Percentiles rank a stretch among this genome's conserved stretches.
Conservation (phyloP, 1,284 basidiomycete genomes). For the Ustilago tritici region DNA sequence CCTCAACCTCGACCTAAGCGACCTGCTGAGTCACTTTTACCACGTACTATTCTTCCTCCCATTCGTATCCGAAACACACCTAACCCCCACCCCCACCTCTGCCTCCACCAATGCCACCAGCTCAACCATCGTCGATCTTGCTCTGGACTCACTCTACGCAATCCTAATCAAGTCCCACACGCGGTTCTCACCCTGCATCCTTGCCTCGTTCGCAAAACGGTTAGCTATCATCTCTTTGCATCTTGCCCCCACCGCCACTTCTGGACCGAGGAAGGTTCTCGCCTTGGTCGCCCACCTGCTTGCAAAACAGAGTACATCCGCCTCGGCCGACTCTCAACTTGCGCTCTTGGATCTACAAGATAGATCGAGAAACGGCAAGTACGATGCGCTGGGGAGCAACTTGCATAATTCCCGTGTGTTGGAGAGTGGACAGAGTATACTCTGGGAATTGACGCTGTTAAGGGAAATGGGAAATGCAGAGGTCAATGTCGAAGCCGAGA, state of each 20-base stretch:
- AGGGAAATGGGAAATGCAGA: constrained; percentile 2
- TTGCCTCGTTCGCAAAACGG: constrained; percentile 83
- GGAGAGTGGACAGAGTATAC: constrained; percentile 25
- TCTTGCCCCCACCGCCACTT: neutral
- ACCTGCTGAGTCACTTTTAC: constrained; percentile 86
- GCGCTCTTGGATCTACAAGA: constrained; percentile 44
- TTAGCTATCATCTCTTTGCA: constrained; percentile 71
- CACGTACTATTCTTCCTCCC: constrained; percentile 72
- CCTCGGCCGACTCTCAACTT: constrained; percentile 13
- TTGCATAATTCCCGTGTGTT: constrained; percentile 18
- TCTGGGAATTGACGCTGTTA: constrained; percentile 30
- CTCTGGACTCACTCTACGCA: constrained; percentile 49
- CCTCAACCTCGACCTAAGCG: constrained; percentile 91
- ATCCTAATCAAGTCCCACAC: constrained; percentile 85
- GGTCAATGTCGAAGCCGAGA: constrained; percentile 2
- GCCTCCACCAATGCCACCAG: constrained; percentile 3
- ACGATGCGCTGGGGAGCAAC: constrained; percentile 20
- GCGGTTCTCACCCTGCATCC: constrained; percentile 79
- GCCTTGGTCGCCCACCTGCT: constrained; percentile 23
- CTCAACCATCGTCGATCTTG: constrained; percentile 19
- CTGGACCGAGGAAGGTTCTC: constrained; percentile 15
- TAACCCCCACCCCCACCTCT: constrained; percentile 69
- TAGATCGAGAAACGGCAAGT: constrained; percentile 24
- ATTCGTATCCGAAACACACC: constrained; percentile 71
- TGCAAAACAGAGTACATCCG: constrained; percentile 18